Conservation (phyloP, 2,329 filamentous ascomycete species). For the Metarhizium rileyi region DNA sequence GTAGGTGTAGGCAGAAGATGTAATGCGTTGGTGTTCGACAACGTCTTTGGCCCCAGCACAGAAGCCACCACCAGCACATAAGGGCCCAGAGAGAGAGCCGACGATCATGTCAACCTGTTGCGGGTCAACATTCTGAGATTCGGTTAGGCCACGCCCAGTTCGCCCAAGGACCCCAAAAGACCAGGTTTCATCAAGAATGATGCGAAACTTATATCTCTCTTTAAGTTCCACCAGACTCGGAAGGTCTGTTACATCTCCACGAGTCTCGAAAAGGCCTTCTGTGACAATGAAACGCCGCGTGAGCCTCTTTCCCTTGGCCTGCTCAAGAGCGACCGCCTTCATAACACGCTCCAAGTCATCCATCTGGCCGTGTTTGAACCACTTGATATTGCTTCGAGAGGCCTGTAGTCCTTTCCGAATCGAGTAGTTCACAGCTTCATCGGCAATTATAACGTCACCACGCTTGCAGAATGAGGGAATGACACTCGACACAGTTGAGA, state of each 20-base stretch:
- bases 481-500: constrained; percentile 93
- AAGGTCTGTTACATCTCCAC: constrained; percentile 75
- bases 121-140: constrained; percentile 93
- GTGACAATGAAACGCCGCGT: constrained; percentile 94
- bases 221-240: constrained; percentile 90
- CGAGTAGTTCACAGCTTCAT: constrained; percentile 85
- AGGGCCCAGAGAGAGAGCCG: constrained; percentile 78
- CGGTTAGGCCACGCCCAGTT: constrained; percentile 84
- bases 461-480: constrained; percentile 96
- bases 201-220: constrained; percentile 92
- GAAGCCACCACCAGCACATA: constrained; percentile 91
- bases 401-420: constrained; percentile 93
- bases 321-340: constrained; percentile 77
- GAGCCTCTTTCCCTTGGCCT: constrained; percentile 72
- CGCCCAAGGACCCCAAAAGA: constrained; percentile 91
- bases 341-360: constrained; percentile 81
- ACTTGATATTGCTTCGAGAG: constrained; percentile 78
- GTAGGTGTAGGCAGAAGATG: constrained; percentile 86
- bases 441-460: constrained; percentile 93
- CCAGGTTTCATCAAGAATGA: constrained; percentile 96
- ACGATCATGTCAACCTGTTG: constrained; percentile 95
- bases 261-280: constrained; percentile 85
- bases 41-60: constrained; percentile 88
- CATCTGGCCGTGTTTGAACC: constrained; percentile 96
- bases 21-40: constrained; percentile 91